Evolutionary conservation across 2,329 filamentous ascomycete genomes (phyloP), one percentile per base, ranked within the genome.

Genomic region (Xylariaceae sp.): DNA sequence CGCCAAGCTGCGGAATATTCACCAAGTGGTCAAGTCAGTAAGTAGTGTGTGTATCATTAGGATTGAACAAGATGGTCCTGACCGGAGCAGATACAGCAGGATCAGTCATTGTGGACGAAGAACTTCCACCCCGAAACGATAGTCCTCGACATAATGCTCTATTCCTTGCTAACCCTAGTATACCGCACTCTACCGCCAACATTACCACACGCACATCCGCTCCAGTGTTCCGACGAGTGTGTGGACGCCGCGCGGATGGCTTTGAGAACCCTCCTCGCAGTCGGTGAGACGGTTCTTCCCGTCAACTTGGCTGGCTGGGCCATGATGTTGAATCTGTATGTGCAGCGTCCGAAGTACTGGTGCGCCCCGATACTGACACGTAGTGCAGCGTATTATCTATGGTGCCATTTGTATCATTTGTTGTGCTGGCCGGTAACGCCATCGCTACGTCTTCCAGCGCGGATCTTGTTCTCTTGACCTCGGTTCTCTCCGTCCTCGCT

Each of bases 151-250:
- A 38, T 52, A 18, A 47, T 34, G 28, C 35, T 42, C 26, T 39
- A 38, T 16, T 43, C 37, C n/a, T 22, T 45, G 16, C 38, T 48
- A n/a, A 48, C 47, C 11, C 41, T 44, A 15, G 46, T 47, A 4
- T 47, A 49, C 42, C 45, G 39, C 18, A 47, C 43, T 42, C 45
- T 43, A 17, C 41, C 34, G 9, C 44, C 42, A 6, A 41, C 30
- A 6, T 39, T 32, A 4, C 4, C 42, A 17, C 46, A 46, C 18
- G 19, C 46, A 1, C 50, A 53, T 24, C 54, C 55, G 12, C 43
- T 57, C 4, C 55, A 56, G 36, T 57, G 55, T 41, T 51, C 55
- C 8, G 45, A 43, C 8, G 52, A 55, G 26, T 57, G 55, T 19
- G 52, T 57, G 15, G 42, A 45, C 6, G 47, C 52, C 22, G 51